phyloP scores from a whole-genome alignment of 1,284 basidiomycete species.

The Cutaneotrichosporon cavernicola region DNA sequence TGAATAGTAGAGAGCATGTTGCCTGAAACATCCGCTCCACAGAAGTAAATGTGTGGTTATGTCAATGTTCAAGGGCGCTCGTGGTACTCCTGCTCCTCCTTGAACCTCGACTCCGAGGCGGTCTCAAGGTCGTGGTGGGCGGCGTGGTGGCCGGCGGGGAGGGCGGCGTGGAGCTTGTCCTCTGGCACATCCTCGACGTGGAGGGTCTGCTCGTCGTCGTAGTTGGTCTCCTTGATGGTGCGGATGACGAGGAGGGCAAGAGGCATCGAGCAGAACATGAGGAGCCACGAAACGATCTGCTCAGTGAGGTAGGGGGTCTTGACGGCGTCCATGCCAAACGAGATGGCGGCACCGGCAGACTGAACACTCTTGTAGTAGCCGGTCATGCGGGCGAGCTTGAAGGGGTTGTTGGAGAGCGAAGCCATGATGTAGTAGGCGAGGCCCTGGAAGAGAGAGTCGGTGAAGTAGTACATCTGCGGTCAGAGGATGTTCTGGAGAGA shows the following conservation, averaged over 20 bases:
- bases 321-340: constrained; percentile 59
- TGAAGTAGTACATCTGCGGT: constrained; percentile 38
- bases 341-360: constrained; percentile 53
- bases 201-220: constrained; percentile 31
- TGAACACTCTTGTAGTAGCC: constrained; percentile 53
- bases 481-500: neutral
- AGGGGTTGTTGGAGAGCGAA: constrained; percentile 38
- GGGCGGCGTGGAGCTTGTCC: constrained; percentile 28
- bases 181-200: constrained; percentile 38
- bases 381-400: constrained; percentile 48
- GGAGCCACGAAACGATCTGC: constrained; percentile 39
- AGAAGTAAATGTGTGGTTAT: no score
- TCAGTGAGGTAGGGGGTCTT: constrained; percentile 44
- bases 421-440: constrained; percentile 47
- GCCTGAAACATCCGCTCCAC: no score
- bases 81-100: constrained; percentile 1
- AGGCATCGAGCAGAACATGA: constrained; percentile 42
- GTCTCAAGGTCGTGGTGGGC: constrained; percentile 9
- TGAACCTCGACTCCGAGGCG: neutral
- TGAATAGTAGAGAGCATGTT: no score
- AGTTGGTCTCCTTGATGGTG: constrained; percentile 36
- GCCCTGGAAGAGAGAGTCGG: constrained; percentile 51
- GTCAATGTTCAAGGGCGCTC: no score
- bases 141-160: constrained; percentile 36
- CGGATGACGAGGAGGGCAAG: constrained; percentile 37